These are phyloP conservation scores for Acacia concinna DNA, from an alignment of 331 rosid species.

Conservation along the genomic window DNA sequence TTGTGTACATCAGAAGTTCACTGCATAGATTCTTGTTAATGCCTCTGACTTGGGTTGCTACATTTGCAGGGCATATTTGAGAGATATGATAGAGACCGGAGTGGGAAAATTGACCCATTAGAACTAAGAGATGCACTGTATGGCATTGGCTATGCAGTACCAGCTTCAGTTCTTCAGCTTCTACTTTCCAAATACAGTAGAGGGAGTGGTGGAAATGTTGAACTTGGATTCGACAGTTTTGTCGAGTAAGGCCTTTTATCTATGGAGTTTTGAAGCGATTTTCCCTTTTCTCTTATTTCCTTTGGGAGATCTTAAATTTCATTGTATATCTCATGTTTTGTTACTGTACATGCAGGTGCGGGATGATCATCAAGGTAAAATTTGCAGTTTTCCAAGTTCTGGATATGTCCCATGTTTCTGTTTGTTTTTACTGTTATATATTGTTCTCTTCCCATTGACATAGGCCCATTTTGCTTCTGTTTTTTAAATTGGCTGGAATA, in stretches of 20 bases:
- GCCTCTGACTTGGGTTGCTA: conserved; percentile 22
- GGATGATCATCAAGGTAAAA: conserved; percentile 83
- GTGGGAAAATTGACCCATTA: conserved; percentile 78
- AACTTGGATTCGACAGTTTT: conserved; percentile 75
- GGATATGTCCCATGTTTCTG: background rate
- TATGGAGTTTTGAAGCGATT: conserved; percentile 1
- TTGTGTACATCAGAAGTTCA: conserved; percentile 11
- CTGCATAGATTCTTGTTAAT: background rate
- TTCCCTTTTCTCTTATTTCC: background rate
- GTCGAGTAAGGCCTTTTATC: conserved; percentile 65
- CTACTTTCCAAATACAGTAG: conserved; percentile 67
- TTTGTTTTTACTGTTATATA: conserved; percentile 22
- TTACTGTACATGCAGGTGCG: conserved; percentile 71
- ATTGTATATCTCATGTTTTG: conserved; percentile 41
- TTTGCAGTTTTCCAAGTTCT: conserved; percentile 8
- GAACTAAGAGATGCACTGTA: conserved; percentile 91
- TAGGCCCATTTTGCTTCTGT: background rate
- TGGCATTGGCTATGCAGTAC: conserved; percentile 75
- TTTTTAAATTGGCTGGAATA: conserved; percentile 7
- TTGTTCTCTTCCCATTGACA: conserved; percentile 1
- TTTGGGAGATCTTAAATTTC: conserved; percentile 9
- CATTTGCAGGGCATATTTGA: conserved; percentile 66
- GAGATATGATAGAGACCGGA: conserved; percentile 81
- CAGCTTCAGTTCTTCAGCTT: conserved; percentile 71
- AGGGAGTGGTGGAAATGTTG: conserved; percentile 61